Percentiles rank a stretch among this genome's conserved stretches.
Evolutionary conservation across 192 early-diverging fungal genomes (phyloP).

Genomic region (Gamsiella multidivaricata): DNA sequence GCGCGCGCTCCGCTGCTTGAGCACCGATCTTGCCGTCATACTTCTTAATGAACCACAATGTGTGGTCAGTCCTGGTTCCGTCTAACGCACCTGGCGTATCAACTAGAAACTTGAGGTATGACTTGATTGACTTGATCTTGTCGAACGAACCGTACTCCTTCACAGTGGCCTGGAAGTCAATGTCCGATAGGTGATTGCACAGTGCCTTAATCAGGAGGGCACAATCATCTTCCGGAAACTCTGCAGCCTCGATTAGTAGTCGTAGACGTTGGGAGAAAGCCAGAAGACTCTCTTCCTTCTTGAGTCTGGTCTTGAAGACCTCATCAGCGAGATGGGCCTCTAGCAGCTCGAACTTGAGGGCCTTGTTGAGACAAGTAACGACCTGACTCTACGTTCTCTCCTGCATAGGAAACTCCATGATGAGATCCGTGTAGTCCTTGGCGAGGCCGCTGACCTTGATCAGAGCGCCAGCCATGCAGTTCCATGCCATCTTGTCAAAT

Average conservation of each 20-base stretch:
- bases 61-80: neutral
- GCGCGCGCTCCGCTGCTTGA: too few relatives aligned
- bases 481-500: neutral
- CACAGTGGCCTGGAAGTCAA: neutral
- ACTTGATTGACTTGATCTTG: neutral
- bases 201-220: neutral
- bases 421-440: neutral
- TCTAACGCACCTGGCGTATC: neutral
- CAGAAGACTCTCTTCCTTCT: too few relatives aligned
- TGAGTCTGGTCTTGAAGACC: too few relatives aligned
- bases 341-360: neutral
- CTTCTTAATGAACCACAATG: too few relatives aligned
- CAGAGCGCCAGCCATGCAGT: neutral
- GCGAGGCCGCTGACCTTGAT: neutral
- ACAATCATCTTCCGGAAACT: too few relatives aligned
- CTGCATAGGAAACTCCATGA: neutral
- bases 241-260: too few relatives aligned
- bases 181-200: neutral
- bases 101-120: neutral
- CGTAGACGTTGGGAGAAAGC: too few relatives aligned
- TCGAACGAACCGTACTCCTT: neutral
- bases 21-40: too few relatives aligned
- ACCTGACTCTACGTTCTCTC: neutral
- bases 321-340: neutral
- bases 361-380: neutral